phyloP scores from a whole-genome alignment of 495 filamentous ascomycete species.

The Neurospora sp. region DNA sequence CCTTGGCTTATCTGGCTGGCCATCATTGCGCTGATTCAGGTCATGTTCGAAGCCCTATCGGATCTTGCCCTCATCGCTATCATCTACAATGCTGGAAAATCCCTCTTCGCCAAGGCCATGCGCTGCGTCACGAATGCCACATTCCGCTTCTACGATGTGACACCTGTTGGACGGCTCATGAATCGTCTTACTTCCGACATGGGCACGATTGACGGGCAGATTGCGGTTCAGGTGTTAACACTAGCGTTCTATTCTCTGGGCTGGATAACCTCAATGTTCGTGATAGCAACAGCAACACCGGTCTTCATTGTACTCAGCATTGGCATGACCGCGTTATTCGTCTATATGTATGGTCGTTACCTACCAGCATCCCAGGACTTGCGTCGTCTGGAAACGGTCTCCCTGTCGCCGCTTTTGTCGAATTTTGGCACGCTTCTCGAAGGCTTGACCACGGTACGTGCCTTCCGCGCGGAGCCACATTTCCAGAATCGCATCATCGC shows the following conservation, averaged over 20 bases:
- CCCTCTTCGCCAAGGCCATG: conserved; percentile 60
- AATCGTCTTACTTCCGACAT: conserved; percentile 82
- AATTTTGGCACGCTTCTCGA: conserved; percentile 76
- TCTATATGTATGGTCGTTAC: conserved; percentile 60
- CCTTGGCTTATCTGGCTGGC: conserved; percentile 68
- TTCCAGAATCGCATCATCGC: conserved; percentile 68
- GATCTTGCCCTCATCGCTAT: conserved; percentile 58
- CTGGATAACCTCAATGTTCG: conserved; percentile 60
- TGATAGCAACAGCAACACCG: conserved; percentile 68
- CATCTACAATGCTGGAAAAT: conserved; percentile 62
- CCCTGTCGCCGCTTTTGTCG: conserved; percentile 68
- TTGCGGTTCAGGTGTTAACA: conserved; percentile 55
- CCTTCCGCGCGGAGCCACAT: conserved; percentile 60
- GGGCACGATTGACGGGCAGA: conserved; percentile 69
- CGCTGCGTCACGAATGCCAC: conserved; percentile 61
- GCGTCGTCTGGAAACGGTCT: conserved; percentile 74
- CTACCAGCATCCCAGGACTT: conserved; percentile 75
- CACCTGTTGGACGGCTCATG: conserved; percentile 75
- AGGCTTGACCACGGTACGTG: conserved; percentile 69
- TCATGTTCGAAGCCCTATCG: conserved; percentile 42
- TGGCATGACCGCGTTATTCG: conserved; percentile 50
- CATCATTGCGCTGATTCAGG: conserved; percentile 46
- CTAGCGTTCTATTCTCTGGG: conserved; percentile 55
- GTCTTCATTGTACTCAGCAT: conserved; percentile 62
- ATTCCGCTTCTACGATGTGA: conserved; percentile 81